Evolutionary conservation across 352 stramenopile species (phyloP), one percentile per base, ranked within the genome.

Genomic region (Globisporangium echinulatum): DNA sequence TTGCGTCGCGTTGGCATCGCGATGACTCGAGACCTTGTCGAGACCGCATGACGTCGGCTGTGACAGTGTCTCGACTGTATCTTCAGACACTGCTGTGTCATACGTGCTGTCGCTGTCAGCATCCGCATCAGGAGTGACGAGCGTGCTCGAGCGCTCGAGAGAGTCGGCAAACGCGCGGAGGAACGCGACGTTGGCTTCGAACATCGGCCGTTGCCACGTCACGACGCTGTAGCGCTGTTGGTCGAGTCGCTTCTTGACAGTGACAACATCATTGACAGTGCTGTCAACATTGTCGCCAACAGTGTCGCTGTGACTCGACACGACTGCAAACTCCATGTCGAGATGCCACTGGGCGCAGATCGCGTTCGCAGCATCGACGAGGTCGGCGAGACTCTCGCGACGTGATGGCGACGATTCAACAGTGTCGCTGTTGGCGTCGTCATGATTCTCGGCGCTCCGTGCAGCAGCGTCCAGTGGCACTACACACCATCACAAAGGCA

Each of bases 271-370:
- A 0, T 58, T 48, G 4, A 51, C 49, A 49, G 7, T 52, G 25
- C 43, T 48, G 54, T 65, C 50, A 44, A 11, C 40, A 0, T 17
- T 40, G 38, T 43, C 52, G 10, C 55, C 48, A 3, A 43, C 19
- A 25, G 19, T 25, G 19, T 25, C 19, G 19, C 19, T 25, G 19
- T 2, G 19, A 25, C 19, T 25, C 7, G 7, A 51, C 44, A 59
- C 66, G n/a, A 77, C 52, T 1, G 65, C 49, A 52, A 85, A 83
- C 25, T 75, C 70, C 50, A 77, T 87, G 42, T 72, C 68, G 14
- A 90, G 56, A 3, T 75, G 54, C 74, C 69, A 86, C 42, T 82
- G 75, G 1, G 67, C 57, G 48, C 74, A 88, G 49, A 92, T 82
- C 10, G 58, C 56, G 46, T 90, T 92, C 0, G 82, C 82, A 67